These are phyloP conservation scores for Parastagonospora avenae DNA, from an alignment of 2,329 filamentous ascomycete species.

Conservation along the genomic window DNA sequence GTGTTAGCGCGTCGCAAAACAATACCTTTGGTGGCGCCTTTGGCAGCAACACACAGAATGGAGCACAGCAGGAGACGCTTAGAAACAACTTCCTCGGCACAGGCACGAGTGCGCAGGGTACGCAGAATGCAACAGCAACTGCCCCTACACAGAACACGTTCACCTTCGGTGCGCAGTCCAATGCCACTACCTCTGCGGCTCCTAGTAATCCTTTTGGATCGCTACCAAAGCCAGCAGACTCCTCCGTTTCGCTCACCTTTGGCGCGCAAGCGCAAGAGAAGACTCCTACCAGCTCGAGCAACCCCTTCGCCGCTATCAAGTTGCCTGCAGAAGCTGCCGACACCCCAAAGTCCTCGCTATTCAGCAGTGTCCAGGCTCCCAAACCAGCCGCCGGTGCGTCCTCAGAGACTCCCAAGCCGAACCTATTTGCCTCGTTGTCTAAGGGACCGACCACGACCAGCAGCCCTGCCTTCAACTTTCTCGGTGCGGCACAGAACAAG, in stretches of 20 bases:
- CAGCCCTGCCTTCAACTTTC: constrained; percentile 18
- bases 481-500: constrained; percentile 20
- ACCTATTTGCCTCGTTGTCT: constrained; percentile 22
- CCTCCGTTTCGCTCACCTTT: constrained; percentile 9
- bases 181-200: constrained; percentile 9
- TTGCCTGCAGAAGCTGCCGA: constrained; percentile 5
- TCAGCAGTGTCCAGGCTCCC: constrained; percentile 12
- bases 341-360: constrained; percentile 12
- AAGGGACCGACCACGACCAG: constrained; percentile 16
- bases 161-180: constrained; percentile 19
- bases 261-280: constrained; percentile 15
- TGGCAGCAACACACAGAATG: constrained; percentile 19
- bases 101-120: constrained; percentile 15
- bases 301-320: constrained; percentile 23
- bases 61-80: constrained; percentile 6
- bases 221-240: constrained; percentile 18
- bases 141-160: constrained; percentile 19
- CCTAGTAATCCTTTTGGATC: constrained; percentile 12
- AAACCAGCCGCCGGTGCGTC: constrained; percentile 1
- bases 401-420: constrained; percentile 24
- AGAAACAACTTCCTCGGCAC: constrained; percentile 19
- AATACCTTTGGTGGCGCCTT: constrained; percentile 23
- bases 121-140: constrained; percentile 13
- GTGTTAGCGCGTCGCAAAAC: constrained; percentile 8
- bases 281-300: constrained; percentile 12